A percentile compares a stretch with the other conserved stretches of the same genome.
These are phyloP conservation scores for Irpex sp. DNA, from an alignment of 1,284 basidiomycete species.

Conservation along the genomic window DNA sequence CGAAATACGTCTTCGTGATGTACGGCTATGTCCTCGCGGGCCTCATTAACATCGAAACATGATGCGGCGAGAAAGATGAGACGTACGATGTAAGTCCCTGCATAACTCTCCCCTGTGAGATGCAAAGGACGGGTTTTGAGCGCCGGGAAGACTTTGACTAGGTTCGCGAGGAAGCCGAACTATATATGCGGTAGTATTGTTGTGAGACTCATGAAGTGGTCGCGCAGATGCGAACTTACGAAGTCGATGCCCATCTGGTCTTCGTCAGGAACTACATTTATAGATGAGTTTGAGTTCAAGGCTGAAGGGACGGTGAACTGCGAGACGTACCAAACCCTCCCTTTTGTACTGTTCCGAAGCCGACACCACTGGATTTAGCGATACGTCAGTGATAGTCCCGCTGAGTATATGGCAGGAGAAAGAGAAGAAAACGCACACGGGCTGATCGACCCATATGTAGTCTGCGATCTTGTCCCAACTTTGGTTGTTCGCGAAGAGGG, in stretches of 20 bases:
- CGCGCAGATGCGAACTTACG: slow-evolving; percentile 32
- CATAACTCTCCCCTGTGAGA: slow-evolving; percentile 30
- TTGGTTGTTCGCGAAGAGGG: slow-evolving; percentile 44
- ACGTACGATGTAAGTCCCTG: slow-evolving; percentile 35
- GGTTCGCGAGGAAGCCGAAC: slow-evolving; percentile 21
- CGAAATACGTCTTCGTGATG: slow-evolving; percentile 61
- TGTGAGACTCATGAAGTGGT: neutral
- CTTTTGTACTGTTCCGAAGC: slow-evolving; percentile 59
- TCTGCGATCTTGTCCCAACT: slow-evolving; percentile 60
- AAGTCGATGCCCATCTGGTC: slow-evolving; percentile 68
- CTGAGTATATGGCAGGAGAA: too few relatives aligned
- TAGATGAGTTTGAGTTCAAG: neutral
- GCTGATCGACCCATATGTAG: slow-evolving; percentile 68
- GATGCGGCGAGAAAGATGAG: neutral
- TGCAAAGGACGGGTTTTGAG: slow-evolving; percentile 25
- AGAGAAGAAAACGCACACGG: slow-evolving; percentile 33
- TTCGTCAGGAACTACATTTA: slow-evolving; percentile 49
- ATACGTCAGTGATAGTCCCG: too few relatives aligned
- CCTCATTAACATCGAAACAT: neutral
- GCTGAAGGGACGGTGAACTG: neutral
- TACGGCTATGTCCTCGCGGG: slow-evolving; percentile 51
- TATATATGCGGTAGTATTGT: neutral
- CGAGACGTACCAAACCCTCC: slow-evolving; percentile 49
- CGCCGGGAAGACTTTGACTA: slow-evolving; percentile 26
- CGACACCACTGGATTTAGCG: slow-evolving; percentile 30